These are phyloP conservation scores for Pseudogymnoascus sp. DNA, from an alignment of 2,329 filamentous ascomycete species.

Conservation along the genomic window DNA sequence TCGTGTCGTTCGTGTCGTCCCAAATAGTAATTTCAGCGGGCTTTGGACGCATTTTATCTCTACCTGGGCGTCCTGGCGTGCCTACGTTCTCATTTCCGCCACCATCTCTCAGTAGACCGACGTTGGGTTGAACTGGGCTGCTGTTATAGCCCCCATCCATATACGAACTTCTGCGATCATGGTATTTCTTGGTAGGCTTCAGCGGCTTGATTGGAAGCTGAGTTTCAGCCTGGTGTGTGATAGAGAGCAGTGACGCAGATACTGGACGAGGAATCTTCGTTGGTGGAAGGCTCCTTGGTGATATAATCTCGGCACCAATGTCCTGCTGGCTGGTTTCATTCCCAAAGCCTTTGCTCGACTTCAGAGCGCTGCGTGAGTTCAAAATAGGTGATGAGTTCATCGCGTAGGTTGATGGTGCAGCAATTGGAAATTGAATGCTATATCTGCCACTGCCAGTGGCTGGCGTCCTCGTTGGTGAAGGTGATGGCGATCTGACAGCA, in stretches of 20 bases:
- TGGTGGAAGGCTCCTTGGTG: not conserved
- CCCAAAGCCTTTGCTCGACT: not conserved
- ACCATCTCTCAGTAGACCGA: not conserved
- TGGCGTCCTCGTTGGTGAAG: conserved; percentile 13
- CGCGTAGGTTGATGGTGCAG: not conserved
- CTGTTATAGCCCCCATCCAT: not conserved
- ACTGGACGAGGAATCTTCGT: not conserved
- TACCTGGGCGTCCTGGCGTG: not conserved
- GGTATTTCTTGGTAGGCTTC: not conserved
- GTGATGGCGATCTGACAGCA: not conserved
- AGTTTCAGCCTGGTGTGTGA: not conserved
- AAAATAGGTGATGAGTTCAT: not conserved
- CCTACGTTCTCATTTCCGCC: not conserved
- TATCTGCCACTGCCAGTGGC: not conserved
- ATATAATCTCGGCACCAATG: not conserved
- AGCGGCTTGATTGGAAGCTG: not conserved
- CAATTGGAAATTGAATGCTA: not conserved
- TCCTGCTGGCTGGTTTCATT: not conserved
- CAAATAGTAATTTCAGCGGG: not conserved
- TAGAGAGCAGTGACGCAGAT: not conserved
- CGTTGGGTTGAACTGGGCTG: not conserved
- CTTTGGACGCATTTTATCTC: not conserved
- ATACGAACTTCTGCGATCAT: not conserved
- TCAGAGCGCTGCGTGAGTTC: not conserved
- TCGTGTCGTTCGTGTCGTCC: not conserved